Percentiles rank a stretch among this genome's conserved stretches.
phyloP scores from a whole-genome alignment of 345 rosid genomes.

The Citrus medica region DNA sequence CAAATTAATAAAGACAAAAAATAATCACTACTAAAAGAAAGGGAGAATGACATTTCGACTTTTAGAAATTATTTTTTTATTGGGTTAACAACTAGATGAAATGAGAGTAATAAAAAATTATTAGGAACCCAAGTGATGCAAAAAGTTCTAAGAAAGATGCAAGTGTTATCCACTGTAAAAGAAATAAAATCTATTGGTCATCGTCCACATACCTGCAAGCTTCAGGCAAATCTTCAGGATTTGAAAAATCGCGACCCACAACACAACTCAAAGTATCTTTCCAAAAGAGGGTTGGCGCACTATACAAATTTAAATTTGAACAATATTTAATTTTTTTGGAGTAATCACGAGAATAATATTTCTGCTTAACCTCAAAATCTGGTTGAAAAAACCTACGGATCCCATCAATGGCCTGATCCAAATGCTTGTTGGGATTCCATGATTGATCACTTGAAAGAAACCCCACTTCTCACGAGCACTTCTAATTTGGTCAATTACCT shows the following conservation, averaged over 20 bases:
- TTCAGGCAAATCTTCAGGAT: background rate
- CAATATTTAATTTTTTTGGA: background rate
- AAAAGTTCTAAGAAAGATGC: too few relatives aligned
- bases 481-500: background rate
- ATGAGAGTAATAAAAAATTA: too few relatives aligned
- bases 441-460: conserved; percentile 22
- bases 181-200: too few relatives aligned
- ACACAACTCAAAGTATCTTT: background rate
- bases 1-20: background rate
- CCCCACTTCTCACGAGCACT: conserved; percentile 11
- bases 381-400: conserved; percentile 6
- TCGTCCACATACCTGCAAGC: background rate
- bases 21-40: background rate
- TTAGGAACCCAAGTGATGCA: too few relatives aligned
- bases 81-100: too few relatives aligned
- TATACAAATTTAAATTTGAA: background rate
- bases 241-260: background rate
- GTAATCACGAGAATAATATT: background rate
- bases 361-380: conserved; percentile 12
- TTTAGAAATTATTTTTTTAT: too few relatives aligned
- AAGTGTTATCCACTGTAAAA: too few relatives aligned
- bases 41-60: too few relatives aligned
- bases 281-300: background rate
- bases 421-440: conserved; percentile 12
- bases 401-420: conserved; percentile 16